Evolutionary conservation across 2,329 filamentous ascomycete genomes (phyloP), one percentile per base, ranked within the genome.

Genomic region (Pleoardoris graminearum): DNA sequence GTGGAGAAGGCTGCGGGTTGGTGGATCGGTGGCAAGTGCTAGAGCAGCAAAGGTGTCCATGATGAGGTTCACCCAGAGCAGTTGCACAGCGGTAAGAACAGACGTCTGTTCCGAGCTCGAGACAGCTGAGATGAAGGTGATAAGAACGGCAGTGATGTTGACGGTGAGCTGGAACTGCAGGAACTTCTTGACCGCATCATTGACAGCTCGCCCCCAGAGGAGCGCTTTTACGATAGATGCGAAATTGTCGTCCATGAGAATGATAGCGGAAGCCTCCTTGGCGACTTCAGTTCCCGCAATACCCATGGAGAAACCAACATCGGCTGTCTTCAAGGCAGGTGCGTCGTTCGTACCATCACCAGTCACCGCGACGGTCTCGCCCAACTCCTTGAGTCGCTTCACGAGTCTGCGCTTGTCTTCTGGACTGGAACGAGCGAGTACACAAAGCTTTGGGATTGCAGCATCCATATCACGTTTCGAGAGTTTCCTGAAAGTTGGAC

Each of bases 31-130:
- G 1, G 91, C 91, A 48, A 96, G 82, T 7, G 91, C 91, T 35
- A 96, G 80, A 14, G 91, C 91, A 21, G 91, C 92, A 54, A 97
- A 90, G 0, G 92, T 96, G 66, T 97, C 92, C 92, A 96, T 97
- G 76, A 97, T 97, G 64, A 97, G 79, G 67, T 96, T 97, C 66
- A 97, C 91, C 92, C 92, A 97, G 25, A 97, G 85, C 63, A 97
- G 83, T 75, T 97, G 92, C 22, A 96, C 91, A 10, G 91, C 91
- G 2, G 85, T 94, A 50, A 97, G 77, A 22, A 96, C 91, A 42
- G 90, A 90, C 43, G 79, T 72, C 70, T 93, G 87, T 1, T 85
- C 75, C 0, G 71, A 68, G 70, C 82, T 91, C 25, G 87, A 85
- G 8, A 96, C 89, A 27, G 91, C 89, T 11, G 91, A 91, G 53